A percentile compares a stretch with the other conserved stretches of the same genome.
Evolutionary conservation across 2,329 filamentous ascomycete species (phyloP).

Genomic region (Monilinia vaccinii-corymbosi): DNA sequence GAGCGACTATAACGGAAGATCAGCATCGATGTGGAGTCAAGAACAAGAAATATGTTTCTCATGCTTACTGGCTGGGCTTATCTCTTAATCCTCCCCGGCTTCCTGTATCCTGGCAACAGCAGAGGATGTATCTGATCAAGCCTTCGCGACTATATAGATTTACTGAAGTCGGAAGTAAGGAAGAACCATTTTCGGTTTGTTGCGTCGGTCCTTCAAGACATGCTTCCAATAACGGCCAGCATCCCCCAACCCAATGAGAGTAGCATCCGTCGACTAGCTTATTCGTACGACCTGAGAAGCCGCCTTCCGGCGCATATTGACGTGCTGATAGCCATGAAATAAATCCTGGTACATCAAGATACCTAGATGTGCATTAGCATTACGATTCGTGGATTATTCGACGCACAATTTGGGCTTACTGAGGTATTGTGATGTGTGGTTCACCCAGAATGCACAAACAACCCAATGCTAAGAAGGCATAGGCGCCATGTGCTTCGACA

Average conservation of each 20-base stretch:
- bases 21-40: slow-evolving; percentile 13
- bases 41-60: slow-evolving; percentile 9
- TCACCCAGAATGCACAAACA: slow-evolving; percentile 79
- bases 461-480: slow-evolving; percentile 88
- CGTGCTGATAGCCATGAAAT: slow-evolving; percentile 82
- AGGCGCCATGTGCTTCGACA: slow-evolving; percentile 90
- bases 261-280: slow-evolving; percentile 98
- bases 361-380: slow-evolving; percentile 37
- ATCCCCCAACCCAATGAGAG: slow-evolving; percentile 93
- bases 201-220: slow-evolving; percentile 45
- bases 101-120: slow-evolving; percentile 70
- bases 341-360: slow-evolving; percentile 67
- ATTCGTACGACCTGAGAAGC: slow-evolving; percentile 89
- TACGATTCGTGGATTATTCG: slow-evolving; percentile 3
- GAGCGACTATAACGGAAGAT: slow-evolving; percentile 44
- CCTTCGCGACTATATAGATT: slow-evolving; percentile 74
- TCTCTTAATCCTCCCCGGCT: slow-evolving; percentile 76
- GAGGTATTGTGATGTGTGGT: slow-evolving; percentile 64
- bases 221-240: slow-evolving; percentile 85
- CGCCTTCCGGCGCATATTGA: slow-evolving; percentile 85
- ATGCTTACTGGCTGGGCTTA: slow-evolving; percentile 77
- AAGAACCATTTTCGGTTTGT: background rate
- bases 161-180: slow-evolving; percentile 22
- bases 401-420: slow-evolving; percentile 39
- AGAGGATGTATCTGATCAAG: slow-evolving; percentile 79